Evolutionary conservation across 1,284 basidiomycete genomes (phyloP), one percentile per base, ranked within the genome.

Genomic region (Calocybe gambosa): DNA sequence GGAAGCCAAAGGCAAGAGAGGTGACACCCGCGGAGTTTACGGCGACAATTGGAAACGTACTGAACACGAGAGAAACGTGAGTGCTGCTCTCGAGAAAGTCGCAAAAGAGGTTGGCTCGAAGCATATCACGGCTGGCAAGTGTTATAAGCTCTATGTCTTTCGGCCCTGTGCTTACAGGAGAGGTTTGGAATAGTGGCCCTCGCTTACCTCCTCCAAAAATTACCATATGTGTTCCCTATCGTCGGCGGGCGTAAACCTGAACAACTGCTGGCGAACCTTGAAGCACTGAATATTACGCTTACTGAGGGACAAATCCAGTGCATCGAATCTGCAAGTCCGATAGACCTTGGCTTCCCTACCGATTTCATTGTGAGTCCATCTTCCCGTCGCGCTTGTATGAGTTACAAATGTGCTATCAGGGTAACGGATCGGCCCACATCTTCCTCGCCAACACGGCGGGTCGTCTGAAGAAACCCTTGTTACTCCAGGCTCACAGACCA

Each of bases 231-330:
- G 3, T 73, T 71, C 53, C 71, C 72, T 0, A 60, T 71, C 44
- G 51, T 73, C n/a, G 71, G 74, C 0, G 69, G 70, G 0, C 66
- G 74, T 41, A 74, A 73, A 52, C 58, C 71, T 40, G 66, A 73
- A 39, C 70, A 75, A 29, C 57, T 77, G 1, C 15, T 60, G 10
- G 64, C 55, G n/a, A 75, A 76, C 56, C 56, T 75, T 42, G 61
- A 69, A 33, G 69, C 71, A 0, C 61, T 76, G 19, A 56, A 62
- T 12, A 60, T 77, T 39, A 48, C 53, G 6, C 62, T 75, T 29
- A 60, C 60, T 1, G 44, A 51, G 1, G 64, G 67, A 45, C 71
- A 74, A 15, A 64, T 75, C 49, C 55, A 61, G 47, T 59, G 60
- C 34, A 45, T 73, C 4, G 71, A 73, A 50, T 57, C 55, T 15